Evolutionary conservation across 257 asterid species (phyloP).

Genomic region (Osmanthus fragrans): DNA sequence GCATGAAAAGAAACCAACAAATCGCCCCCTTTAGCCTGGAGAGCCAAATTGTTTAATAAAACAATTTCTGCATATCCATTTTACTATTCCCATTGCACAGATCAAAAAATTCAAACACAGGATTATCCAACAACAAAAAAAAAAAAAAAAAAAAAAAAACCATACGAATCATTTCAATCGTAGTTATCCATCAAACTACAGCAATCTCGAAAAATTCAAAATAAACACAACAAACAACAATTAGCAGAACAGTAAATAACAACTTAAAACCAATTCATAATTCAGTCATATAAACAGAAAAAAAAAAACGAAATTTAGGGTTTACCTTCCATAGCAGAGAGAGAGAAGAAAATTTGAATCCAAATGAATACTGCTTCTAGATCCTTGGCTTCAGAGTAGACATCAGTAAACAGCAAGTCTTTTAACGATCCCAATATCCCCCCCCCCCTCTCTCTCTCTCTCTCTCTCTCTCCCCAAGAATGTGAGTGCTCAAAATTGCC

Average conservation of each 20-base stretch:
- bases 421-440: slow-evolving; percentile 25
- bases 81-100: not conserved
- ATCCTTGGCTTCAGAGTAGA: slow-evolving; percentile 31
- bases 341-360: not conserved
- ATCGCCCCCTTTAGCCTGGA: too few species aligned
- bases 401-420: slow-evolving; percentile 35
- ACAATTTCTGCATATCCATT: not conserved
- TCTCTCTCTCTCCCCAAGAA: slow-evolving; percentile 15
- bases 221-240: not conserved
- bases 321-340: slow-evolving; percentile 45
- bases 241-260: slow-evolving; percentile 2
- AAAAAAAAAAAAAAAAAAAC: not conserved
- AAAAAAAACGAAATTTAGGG: slow-evolving; percentile 23
- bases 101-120: not conserved
- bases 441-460: slow-evolving; percentile 11
- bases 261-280: slow-evolving; percentile 17
- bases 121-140: not conserved
- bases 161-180: slow-evolving; percentile 14
- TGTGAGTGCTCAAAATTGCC: slow-evolving; percentile 27
- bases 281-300: slow-evolving; percentile 25
- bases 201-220: not conserved
- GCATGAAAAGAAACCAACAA: too few species aligned
- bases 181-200: not conserved
- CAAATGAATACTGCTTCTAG: slow-evolving; percentile 15
- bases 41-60: too few species aligned